These are phyloP conservation scores for Plasmopara muralis DNA, from an alignment of 352 stramenopile species.

Conservation along the genomic window DNA sequence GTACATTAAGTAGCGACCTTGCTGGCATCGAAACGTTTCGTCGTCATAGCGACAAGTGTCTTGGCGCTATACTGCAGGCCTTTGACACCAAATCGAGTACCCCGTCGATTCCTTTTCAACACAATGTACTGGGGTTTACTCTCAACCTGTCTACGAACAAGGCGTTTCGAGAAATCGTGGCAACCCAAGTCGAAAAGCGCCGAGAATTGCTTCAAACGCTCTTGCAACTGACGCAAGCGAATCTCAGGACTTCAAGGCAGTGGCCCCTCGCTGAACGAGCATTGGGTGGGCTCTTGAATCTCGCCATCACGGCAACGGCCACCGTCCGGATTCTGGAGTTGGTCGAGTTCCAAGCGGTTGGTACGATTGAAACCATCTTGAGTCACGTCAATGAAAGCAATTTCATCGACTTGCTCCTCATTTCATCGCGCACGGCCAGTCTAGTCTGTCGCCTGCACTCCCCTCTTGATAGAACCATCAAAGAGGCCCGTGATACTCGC, in stretches of 20 bases:
- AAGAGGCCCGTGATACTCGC: conserved; percentile 4
- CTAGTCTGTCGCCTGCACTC: conserved; percentile 59
- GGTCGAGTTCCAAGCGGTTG: conserved; percentile 16
- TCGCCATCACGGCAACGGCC: conserved; percentile 40
- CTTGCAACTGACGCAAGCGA: conserved; percentile 8
- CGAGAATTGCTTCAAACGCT: conserved; percentile 20
- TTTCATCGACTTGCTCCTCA: conserved; percentile 21
- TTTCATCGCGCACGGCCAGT: conserved; percentile 37
- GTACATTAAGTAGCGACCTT: conserved; percentile 44
- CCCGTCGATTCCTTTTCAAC: conserved; percentile 1
- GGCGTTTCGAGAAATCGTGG: conserved; percentile 21
- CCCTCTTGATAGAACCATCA: conserved; percentile 2
- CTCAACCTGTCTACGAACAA: conserved; percentile 51
- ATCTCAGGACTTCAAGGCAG: not conserved
- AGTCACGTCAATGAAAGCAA: conserved; percentile 4
- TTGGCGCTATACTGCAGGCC: conserved; percentile 8
- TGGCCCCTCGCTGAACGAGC: conserved; percentile 31
- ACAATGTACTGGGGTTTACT: conserved; percentile 45
- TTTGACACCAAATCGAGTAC: conserved; percentile 8
- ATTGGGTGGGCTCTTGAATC: conserved; percentile 55
- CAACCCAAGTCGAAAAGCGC: conserved; percentile 11
- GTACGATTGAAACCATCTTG: conserved; percentile 21
- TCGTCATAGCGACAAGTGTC: conserved; percentile 2
- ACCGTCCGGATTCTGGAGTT: conserved; percentile 28
- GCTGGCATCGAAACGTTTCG: conserved; percentile 23